Evolutionary conservation across 2,329 filamentous ascomycete species (phyloP), one percentile per base, ranked within the genome.

Genomic region (Cercospora sp.): DNA sequence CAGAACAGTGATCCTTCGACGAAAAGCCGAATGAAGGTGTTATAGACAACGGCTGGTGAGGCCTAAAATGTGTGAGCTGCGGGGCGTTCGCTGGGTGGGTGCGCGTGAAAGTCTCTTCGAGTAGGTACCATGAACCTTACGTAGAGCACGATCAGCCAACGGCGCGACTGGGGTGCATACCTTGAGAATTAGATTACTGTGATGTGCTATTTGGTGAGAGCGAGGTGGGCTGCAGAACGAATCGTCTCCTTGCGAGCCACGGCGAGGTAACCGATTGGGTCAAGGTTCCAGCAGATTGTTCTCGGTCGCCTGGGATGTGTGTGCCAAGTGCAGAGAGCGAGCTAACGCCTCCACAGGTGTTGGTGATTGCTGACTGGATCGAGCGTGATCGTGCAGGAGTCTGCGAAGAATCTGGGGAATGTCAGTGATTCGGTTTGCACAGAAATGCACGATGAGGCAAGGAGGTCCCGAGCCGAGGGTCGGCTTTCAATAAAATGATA

Each of bases 261-360:
- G 82, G 81, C 76, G 79, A 80, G 77, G 75, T 77, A 66, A 71
- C 75, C 73, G 76, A 78, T 74, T 75, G 74, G 74, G 73, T 76
- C 77, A 77, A 78, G 70, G 75, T 75, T 75, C 72, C 75, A 70
- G 75, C 70, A 70, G 72, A 75, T 73, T 73, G 72, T 76, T 76
- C 75, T 75, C 74, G 70, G 72, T 72, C 58, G 42, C 36, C 48
- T 57, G 48, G 33, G 51, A 26, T 63, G 62, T 36, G 28, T 20
- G 62, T 64, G 69, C 67, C 65, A 78, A 78, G 67, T 78, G 82
- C 79, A 84, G 81, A 85, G 79, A 81, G 82, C 83, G 83, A 84
- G 79, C 81, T 83, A 85, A 85, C 83, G 83, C 81, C 81, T 84
- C 83, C 82, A 77, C 82, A 77, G 75, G 36, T 75, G 75, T 69